Evolutionary conservation across 768 basidiomycete species (phyloP), one percentile per base, ranked within the genome.

Genomic region (Leccinellum luteum): DNA sequence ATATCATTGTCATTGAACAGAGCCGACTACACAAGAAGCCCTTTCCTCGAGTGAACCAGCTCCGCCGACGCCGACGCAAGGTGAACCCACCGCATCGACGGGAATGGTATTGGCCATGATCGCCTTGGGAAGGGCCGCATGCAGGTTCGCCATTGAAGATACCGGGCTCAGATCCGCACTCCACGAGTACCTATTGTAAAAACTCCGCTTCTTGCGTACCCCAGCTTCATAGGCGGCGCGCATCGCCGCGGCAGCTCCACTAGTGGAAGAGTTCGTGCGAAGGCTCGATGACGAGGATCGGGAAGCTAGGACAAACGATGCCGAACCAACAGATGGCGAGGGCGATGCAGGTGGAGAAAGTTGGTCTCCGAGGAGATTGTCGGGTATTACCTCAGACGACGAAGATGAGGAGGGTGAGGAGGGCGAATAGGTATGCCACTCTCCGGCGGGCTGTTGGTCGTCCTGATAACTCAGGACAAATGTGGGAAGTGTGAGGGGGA

Each of bases 401-500:
- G 70, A 62, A 3, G 68, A 72, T 0, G 70, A 73, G 19, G 41
- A 43, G 10, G 41, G 41, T 2, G 64, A 67, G n/a, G 64, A 73
- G 3, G 70, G 71, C 2, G 64, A 64, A 48, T 71, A 69, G 3
- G 60, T 48, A 47, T 62, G 61, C 71, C 70, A 72, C 25, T 71
- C 67, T 28, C 57, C 54, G 31, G 58, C 13, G 34, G 64, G 23
- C 35, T 57, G 65, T 41, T 63, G 61, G n/a, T 69, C 64, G 27
- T 72, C 66, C 64, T 69, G 58, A 59, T 57, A 48, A 56, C 60
- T 53, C 51, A 66, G 61, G 78, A 70, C 54, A 74, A 71, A 51
- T 64, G 75, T 66, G 17, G 85, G 84, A 14, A 88, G 72, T 51
- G 85, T 75, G 59, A 88, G 73, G 52, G 84, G 79, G 68, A 87